Percentiles rank a stretch among this genome's conserved stretches.
phyloP scores from a whole-genome alignment of 306 rosid species.

The Casuarina glauca region DNA sequence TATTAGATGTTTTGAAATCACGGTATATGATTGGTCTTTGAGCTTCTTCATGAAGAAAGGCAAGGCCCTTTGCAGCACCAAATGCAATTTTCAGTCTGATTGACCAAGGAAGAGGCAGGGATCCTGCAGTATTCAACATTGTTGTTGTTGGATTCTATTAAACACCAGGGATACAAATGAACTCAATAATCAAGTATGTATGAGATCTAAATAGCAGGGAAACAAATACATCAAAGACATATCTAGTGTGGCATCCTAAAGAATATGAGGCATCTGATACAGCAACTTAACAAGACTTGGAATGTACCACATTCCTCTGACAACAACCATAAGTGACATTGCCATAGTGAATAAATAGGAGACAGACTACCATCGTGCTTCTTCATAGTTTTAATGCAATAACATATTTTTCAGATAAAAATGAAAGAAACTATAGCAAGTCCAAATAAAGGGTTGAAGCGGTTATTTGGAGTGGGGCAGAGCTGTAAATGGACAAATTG shows the following conservation, averaged over 20 bases:
- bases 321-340: not conserved
- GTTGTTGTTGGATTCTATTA: slow-evolving; percentile 43
- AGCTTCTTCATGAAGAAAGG: slow-evolving; percentile 94
- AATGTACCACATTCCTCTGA: not conserved
- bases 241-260: not conserved
- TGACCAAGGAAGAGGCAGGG: slow-evolving; percentile 99
- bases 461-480: not conserved
- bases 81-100: slow-evolving; percentile 92
- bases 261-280: not conserved
- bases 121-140: slow-evolving; percentile 63
- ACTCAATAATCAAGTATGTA: not conserved
- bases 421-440: not conserved
- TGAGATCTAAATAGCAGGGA: not conserved
- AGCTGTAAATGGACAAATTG: not conserved
- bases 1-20: slow-evolving; percentile 95
- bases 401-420: not conserved
- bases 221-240: not conserved
- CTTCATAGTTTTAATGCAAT: not conserved
- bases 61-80: slow-evolving; percentile 96
- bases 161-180: slow-evolving; percentile 17
- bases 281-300: not conserved
- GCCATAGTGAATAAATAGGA: not conserved
- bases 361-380: slow-evolving; percentile 8
- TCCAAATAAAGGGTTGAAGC: not conserved
- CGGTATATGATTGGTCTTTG: slow-evolving; percentile 87